These are phyloP conservation scores for Exidia glandulosa DNA, from an alignment of 768 basidiomycete species.

Conservation along the genomic window DNA sequence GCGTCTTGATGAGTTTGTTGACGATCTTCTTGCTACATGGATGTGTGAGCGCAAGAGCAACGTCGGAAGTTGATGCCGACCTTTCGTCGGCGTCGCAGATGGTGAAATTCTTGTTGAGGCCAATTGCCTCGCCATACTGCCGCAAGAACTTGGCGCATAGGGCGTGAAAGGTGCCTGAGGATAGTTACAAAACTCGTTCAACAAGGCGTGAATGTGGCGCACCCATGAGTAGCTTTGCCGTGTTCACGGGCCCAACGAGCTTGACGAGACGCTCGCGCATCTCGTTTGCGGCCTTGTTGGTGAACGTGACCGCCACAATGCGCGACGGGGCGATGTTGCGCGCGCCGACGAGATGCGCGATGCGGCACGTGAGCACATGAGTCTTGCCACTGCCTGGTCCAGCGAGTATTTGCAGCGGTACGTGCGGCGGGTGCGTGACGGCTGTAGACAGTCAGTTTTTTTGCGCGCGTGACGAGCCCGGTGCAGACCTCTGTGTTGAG, in stretches of 20 bases:
- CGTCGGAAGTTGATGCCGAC: constrained; percentile 24
- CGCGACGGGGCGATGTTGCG: constrained; percentile 37
- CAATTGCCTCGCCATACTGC: constrained; percentile 45
- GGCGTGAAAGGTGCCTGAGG: constrained; percentile 70
- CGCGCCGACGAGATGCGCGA: constrained; percentile 54
- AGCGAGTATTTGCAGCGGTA: constrained; percentile 70
- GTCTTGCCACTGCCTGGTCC: constrained; percentile 56
- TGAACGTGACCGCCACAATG: constrained; percentile 78
- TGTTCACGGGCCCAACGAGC: constrained; percentile 51
- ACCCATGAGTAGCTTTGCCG: constrained; percentile 39
- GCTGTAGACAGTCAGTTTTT: constrained; percentile 27
- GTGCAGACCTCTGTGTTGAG: not conserved
- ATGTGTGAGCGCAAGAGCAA: not conserved
- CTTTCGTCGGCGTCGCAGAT: constrained; percentile 76
- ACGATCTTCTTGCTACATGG: constrained; percentile 56
- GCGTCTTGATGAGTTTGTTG: constrained; percentile 42
- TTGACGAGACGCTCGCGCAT: constrained; percentile 62
- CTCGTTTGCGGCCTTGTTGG: constrained; percentile 83
- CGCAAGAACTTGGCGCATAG: constrained; percentile 64
- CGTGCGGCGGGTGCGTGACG: constrained; percentile 47
- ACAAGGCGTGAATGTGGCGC: constrained; percentile 11
- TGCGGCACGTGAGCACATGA: constrained; percentile 55
- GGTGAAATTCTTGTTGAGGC: constrained; percentile 62
- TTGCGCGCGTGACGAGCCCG: not conserved
- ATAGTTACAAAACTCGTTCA: constrained; percentile 11